Base-by-base conservation (phyloP, 78 protist species). In the Dictyostelium capitatum region DNA sequence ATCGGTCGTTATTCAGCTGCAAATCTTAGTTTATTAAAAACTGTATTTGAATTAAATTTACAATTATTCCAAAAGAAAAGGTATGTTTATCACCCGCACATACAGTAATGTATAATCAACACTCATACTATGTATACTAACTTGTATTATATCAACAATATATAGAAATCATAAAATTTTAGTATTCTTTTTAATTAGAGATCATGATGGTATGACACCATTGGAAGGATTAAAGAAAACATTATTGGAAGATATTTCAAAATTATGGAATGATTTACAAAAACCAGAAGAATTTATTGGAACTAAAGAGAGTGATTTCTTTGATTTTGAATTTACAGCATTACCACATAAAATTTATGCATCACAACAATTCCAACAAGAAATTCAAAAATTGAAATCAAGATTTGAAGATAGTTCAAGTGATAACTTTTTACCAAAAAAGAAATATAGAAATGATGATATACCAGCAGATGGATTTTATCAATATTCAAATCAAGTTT, bases 1-100 rank as follows among this genome's bases (percentile, higher is more conserved):
- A 80, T 98, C 6, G 99, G 99, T 46, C 94, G 99, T 17, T 93
- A 80, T 75, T 28, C 91, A n/a, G 99, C 98, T 23, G 81, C 98
- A 28, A 98, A 97, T 84, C 50, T 90, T 73, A 46, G 83, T 37
- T 81, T 98, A 43, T 62, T 98, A 53, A 95, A 91, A 80, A 97
- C 91, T 48, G 97, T 98, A 23, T 93, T 98, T 69, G 98, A 97
- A 53, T 53, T 98, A 41, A 96, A 97, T 92, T 79, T 97, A 37
- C 97, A 97, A 83, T 79, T 98, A 23, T 97, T 97, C 73, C 93
- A 91, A 64, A 77, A 80, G 65, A 69, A 50, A 64, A 77, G 62
- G 97, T 83, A 74, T 30, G 43, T n/a, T n/a, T n/a, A n/a, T n/a
- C n/a, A n/a, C n/a, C 6, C n/a, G n/a, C n/a, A n/a, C 4, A 64